These are phyloP conservation scores for Russula vinacea DNA, from an alignment of 768 basidiomycete species.

Conservation along the genomic window DNA sequence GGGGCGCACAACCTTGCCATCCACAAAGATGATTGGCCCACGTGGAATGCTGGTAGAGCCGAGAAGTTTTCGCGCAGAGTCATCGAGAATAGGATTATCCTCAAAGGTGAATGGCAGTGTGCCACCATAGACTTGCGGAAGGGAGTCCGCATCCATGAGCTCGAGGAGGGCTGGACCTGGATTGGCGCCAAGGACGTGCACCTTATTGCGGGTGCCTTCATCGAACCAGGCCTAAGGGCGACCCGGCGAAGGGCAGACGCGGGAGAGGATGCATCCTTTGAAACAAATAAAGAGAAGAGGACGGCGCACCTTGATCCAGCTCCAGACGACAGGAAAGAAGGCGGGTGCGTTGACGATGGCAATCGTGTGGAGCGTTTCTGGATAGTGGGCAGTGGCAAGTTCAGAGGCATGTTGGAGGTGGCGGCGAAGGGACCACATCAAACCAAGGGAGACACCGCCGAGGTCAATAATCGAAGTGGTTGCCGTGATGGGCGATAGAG, in stretches of 20 bases:
- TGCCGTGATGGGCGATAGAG: slow-evolving; percentile 53
- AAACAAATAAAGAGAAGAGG: background rate
- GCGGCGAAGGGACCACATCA: slow-evolving; percentile 65
- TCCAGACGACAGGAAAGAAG: slow-evolving; percentile 82
- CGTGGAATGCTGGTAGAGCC: slow-evolving; percentile 49
- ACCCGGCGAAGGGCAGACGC: background rate
- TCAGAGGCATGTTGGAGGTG: slow-evolving; percentile 74
- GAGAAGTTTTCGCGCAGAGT: slow-evolving; percentile 46
- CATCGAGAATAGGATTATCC: slow-evolving; percentile 64
- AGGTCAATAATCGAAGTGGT: slow-evolving; percentile 73
- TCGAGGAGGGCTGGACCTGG: slow-evolving; percentile 50
- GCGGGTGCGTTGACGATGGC: slow-evolving; percentile 75
- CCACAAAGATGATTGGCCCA: slow-evolving; percentile 51
- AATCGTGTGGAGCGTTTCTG: slow-evolving; percentile 68
- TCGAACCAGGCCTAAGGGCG: slow-evolving; percentile 67
- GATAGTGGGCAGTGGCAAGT: slow-evolving; percentile 77
- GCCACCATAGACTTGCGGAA: slow-evolving; percentile 75
- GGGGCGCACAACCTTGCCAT: slow-evolving; percentile 41
- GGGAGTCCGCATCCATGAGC: slow-evolving; percentile 46
- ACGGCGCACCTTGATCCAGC: slow-evolving; percentile 66
- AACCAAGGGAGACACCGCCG: slow-evolving; percentile 53
- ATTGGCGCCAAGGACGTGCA: slow-evolving; percentile 66
- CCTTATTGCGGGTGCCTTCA: slow-evolving; percentile 71
- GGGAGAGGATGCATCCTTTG: background rate
- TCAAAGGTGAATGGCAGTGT: slow-evolving; percentile 66